Evolutionary conservation across 495 filamentous ascomycete species (phyloP).

Genomic region (Penicillium pancosmium): DNA sequence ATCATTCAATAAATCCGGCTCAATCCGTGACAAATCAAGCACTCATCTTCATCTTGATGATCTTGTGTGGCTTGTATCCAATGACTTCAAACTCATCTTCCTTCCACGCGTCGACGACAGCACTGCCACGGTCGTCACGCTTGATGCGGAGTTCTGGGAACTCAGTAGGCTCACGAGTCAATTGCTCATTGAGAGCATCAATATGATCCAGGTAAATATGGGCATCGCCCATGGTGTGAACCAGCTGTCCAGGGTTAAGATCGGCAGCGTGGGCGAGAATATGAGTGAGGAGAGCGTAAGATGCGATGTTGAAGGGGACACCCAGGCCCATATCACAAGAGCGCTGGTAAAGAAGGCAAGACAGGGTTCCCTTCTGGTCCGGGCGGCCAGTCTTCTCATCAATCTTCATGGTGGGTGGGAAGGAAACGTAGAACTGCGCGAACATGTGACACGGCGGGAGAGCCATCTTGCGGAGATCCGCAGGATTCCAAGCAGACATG

Average conservation of each 20-base stretch:
- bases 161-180: conserved; percentile 74
- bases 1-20: conserved; percentile 7
- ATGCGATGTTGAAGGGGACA: conserved; percentile 96
- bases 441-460: conserved; percentile 99
- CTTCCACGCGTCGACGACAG: conserved; percentile 75
- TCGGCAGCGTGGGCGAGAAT: conserved; percentile 89
- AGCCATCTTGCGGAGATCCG: conserved; percentile 85
- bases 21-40: conserved; percentile 51
- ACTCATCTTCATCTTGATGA: conserved; percentile 97
- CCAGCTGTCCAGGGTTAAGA: conserved; percentile 78
- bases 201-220: conserved; percentile 95
- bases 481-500: conserved; percentile 90
- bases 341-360: conserved; percentile 90
- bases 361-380: conserved; percentile 62
- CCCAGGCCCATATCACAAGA: conserved; percentile 96
- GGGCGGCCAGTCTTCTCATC: conserved; percentile 41
- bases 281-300: conserved; percentile 88
- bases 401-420: conserved; percentile 51
- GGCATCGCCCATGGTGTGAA: conserved; percentile 94
- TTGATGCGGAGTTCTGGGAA: conserved; percentile 79
- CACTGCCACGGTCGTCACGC: conserved; percentile 62
- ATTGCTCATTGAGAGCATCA: conserved; percentile 78
- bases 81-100: conserved; percentile 85
- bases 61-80: conserved; percentile 88
- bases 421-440: conserved; percentile 96